Base-by-base conservation (phyloP, 2,329 filamentous ascomycete species). In the Hymenoscyphus salicellus region DNA sequence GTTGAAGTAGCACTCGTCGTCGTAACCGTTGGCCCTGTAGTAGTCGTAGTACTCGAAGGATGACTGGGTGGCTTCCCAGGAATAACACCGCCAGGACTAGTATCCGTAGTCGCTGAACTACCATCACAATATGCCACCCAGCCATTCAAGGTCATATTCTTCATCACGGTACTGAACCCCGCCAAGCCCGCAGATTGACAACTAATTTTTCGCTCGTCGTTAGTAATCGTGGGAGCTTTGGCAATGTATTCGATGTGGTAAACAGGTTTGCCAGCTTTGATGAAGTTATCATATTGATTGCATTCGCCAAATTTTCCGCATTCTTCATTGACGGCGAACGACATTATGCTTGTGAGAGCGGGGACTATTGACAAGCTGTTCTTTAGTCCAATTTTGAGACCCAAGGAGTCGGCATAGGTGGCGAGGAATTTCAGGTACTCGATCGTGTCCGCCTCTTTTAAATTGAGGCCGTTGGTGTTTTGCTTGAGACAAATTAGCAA, bases 181-280 rank as follows among this genome's bases (percentile, higher is more conserved):
- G 16, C n/a, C 17, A 49, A 36, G 23, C 20, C 36, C 8, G 26
- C 10, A 28, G 63, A 57, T 41, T 38, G 20, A 61, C 63, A 65
- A 41, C 28, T 30, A 17, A 26, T 52, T 36, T 20, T 57, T 11
- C 20, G 43, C 41, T 57, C 56, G 28, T 49, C 56, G n/a, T 30
- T 28, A 16, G 56, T 63, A 23, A 63, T 36, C 11, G 26, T 8
- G 2, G 63, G 55, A 1, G 33, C 33, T 55, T 60, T 63, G 14
- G 82, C 78, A 2, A 86, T 86, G 71, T 91, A 91, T 77, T 91
- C 89, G 67, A 91, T 89, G 73, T 90, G 84, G 74, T 91, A 90
- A 33, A 91, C 88, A 1, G 88, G 88, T 75, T 90, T 90, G 38
- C 80, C 79, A 6, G 82, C 82, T 11, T 80, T 70, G 64, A 88